Base-by-base conservation (phyloP, 2,329 filamentous ascomycete species). In the Xylaria sp. region DNA sequence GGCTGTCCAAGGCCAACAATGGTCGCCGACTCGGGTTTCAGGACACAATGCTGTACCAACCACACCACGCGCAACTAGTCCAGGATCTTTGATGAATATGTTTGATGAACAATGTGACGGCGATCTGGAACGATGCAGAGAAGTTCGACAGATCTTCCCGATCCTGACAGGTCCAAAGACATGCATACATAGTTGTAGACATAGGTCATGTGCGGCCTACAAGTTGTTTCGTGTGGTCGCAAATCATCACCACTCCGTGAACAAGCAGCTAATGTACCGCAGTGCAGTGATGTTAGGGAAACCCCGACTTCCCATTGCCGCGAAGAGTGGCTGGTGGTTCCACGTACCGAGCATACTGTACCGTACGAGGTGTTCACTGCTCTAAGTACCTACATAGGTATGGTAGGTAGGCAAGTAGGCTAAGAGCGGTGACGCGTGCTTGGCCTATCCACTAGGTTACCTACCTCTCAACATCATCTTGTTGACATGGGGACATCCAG, bases 11-110 rank as follows among this genome's bases (percentile, higher is more conserved):
- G 48, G 32, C 28, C 39, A 18, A 52, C 55, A 1, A 54, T 66
- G 68, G 68, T 72, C 70, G 70, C 70, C 70, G 70, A 72, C 70
- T 72, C 70, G 70, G 70, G 70, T 72, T 72, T 72, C 70, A 72
- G 66, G 50, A 56, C 64, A 63, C 61, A 64, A 66, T 55, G 66
- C 44, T 28, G 69, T 71, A 50, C 59, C 66, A 64, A 70, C 60
- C 68, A 60, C 48, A 63, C 52, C 69, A 69, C 61, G 56, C 66
- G 54, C 50, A 52, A 60, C 52, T 48, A 34, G 56, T 34, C 67
- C 44, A 25, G 63, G 62, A 56, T 64, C 54, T 52, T 41, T 56
- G n/a, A 60, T 62, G 62, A 60, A 56, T 48, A 55, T 70, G 65
- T 51, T 66, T 66, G 65, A 69, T 64, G 60, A 60, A 41, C 59